phyloP scores from a whole-genome alignment of 2,329 filamentous ascomycete genomes.

The Cladosporium sp. region DNA sequence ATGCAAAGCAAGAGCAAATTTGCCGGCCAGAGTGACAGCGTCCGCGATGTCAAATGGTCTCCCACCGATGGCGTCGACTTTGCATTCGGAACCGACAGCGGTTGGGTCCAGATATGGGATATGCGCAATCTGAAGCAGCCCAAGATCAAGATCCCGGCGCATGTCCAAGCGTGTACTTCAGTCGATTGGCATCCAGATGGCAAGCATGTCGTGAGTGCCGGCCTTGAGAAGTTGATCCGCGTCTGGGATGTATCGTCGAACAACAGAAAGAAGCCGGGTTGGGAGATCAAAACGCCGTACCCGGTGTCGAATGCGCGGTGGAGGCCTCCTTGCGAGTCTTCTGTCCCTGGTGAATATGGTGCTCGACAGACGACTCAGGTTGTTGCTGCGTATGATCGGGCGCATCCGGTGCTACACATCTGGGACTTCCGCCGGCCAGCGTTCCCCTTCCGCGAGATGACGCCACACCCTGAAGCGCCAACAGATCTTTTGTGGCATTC shows the following conservation, averaged over 20 bases:
- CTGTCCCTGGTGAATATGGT: conserved; percentile 45
- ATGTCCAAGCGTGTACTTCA: conserved; percentile 51
- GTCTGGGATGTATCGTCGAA: conserved; percentile 58
- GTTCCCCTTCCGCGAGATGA: conserved; percentile 57
- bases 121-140: conserved; percentile 51
- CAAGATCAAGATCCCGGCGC: conserved; percentile 55
- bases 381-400: conserved; percentile 56
- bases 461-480: conserved; percentile 48
- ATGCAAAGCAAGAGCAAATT: conserved; percentile 51
- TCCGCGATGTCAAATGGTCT: conserved; percentile 60
- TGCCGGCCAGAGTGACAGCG: conserved; percentile 52
- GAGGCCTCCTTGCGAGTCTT: conserved; percentile 54
- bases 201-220: conserved; percentile 57
- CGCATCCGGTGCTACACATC: conserved; percentile 55
- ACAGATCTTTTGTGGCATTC: conserved; percentile 60
- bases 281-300: conserved; percentile 54
- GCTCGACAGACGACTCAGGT: conserved; percentile 57
- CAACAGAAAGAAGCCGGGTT: conserved; percentile 53
- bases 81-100: conserved; percentile 59
- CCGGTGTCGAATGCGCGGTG: conserved; percentile 57
- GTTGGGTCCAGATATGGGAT: conserved; percentile 59
- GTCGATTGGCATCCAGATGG: conserved; percentile 64
- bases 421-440: conserved; percentile 59
- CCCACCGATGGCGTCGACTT: conserved; percentile 57
- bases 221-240: conserved; percentile 55